These are phyloP conservation scores for Xanthoparmelia taractica DNA, from an alignment of 495 filamentous ascomycete genomes.

Conservation along the genomic window DNA sequence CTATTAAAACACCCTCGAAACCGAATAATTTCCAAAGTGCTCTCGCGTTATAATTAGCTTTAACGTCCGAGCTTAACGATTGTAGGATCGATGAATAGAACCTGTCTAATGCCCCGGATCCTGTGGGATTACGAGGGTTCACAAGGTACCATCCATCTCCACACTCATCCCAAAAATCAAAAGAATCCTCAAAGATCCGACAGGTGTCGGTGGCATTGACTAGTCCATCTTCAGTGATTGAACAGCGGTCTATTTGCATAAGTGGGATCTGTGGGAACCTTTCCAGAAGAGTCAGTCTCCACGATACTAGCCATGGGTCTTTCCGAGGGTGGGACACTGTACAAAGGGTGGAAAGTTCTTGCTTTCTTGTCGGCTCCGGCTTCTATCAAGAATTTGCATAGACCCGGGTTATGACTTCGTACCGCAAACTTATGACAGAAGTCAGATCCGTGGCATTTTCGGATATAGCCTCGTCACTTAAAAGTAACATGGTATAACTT, in stretches of 20 bases:
- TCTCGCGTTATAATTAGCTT: neutral
- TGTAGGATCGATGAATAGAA: neutral
- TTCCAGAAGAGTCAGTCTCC: neutral
- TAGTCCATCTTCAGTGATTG: neutral
- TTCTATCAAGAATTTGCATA: slow-evolving; percentile 3
- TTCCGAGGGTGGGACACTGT: neutral
- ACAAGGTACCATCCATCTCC: slow-evolving; percentile 3
- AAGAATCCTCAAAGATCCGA: neutral
- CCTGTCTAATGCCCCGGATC: neutral
- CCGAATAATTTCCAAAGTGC: too few species aligned
- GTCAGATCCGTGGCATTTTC: neutral
- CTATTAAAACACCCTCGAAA: neutral
- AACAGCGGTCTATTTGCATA: neutral
- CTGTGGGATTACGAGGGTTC: too few species aligned
- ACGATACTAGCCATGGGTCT: neutral
- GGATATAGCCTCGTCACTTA: neutral
- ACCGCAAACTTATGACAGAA: neutral
- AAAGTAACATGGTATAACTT: neutral
- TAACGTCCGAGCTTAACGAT: neutral
- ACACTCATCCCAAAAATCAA: neutral
- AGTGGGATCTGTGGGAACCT: neutral
- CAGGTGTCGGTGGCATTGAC: neutral
- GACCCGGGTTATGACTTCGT: neutral
- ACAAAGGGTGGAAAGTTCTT: neutral
- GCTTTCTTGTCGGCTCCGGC: neutral